These are phyloP conservation scores for Datisca glomerata DNA, from an alignment of 306 rosid species.

Conservation along the genomic window DNA sequence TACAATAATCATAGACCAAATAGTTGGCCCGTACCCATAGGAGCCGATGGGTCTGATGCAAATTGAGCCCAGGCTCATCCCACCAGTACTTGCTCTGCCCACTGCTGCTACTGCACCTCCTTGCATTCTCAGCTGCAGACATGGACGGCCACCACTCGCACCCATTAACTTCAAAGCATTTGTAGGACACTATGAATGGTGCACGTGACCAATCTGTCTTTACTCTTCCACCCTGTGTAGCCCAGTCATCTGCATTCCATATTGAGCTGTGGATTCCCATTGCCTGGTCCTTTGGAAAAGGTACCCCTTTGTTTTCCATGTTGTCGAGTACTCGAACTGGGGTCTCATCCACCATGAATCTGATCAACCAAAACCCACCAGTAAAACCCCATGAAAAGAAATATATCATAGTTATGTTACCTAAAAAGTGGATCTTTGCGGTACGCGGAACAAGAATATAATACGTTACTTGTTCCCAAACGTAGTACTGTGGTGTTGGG, in stretches of 20 bases:
- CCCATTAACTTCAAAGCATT: constrained; percentile 51
- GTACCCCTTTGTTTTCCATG: constrained; percentile 68
- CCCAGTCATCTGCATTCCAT: constrained; percentile 99
- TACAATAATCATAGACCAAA: constrained; percentile 84
- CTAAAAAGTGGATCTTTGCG: no score
- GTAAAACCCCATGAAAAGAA: neutral
- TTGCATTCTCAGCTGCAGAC: constrained; percentile 21
- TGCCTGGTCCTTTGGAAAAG: constrained; percentile 74
- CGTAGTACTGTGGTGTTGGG: no score
- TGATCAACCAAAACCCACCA: no score
- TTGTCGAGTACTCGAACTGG: constrained; percentile 76
- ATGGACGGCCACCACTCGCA: constrained; percentile 38
- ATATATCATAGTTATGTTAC: no score
- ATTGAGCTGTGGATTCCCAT: constrained; percentile 94
- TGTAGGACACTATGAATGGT: constrained; percentile 66
- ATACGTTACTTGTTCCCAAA: no score
- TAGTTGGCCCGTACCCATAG: constrained; percentile 82
- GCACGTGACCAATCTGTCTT: constrained; percentile 96
- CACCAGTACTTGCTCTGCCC: constrained; percentile 72
- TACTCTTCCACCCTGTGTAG: constrained; percentile 94
- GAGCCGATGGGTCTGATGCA: constrained; percentile 92
- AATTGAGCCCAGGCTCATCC: constrained; percentile 59
- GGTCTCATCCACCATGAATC: constrained; percentile 73
- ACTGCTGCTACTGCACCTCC: constrained; percentile 36
- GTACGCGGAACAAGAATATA: no score